phyloP scores from a whole-genome alignment of 768 basidiomycete species.

The Auricularia sp. region DNA sequence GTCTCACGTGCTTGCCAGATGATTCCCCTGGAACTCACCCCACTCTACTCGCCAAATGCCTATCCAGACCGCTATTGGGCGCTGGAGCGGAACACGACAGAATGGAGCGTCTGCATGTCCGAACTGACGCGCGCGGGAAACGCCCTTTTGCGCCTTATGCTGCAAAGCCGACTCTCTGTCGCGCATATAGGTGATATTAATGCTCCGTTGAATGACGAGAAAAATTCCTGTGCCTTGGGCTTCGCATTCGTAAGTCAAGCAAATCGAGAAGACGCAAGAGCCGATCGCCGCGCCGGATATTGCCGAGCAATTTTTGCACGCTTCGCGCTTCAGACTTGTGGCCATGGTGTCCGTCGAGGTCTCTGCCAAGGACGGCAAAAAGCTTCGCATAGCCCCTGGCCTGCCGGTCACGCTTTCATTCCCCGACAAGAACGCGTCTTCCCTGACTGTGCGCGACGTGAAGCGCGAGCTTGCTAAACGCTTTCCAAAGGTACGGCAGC shows the following conservation, averaged over 20 bases:
- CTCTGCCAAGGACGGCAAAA: conserved; percentile 30
- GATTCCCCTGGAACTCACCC: conserved; percentile 40
- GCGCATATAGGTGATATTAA: conserved; percentile 43
- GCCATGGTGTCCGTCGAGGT: conserved; percentile 48
- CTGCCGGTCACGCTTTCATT: conserved; percentile 44
- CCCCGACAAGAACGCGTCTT: conserved; percentile 29
- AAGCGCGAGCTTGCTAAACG: conserved; percentile 52
- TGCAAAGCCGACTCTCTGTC: conserved; percentile 35
- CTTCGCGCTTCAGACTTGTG: background rate
- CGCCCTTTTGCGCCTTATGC: conserved; percentile 38
- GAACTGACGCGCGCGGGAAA: conserved; percentile 45
- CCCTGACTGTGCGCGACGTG: conserved; percentile 55
- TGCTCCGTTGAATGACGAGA: no score
- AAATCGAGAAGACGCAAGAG: no score
- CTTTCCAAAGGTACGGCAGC: conserved; percentile 36
- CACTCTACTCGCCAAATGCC: conserved; percentile 36
- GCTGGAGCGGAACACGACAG: conserved; percentile 40
- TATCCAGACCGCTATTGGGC: conserved; percentile 45
- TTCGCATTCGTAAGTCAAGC: no score
- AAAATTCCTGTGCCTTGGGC: no score
- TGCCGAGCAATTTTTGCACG: no score
- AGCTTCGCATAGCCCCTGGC: conserved; percentile 35
- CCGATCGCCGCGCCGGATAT: no score
- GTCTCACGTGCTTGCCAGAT: conserved; percentile 29
- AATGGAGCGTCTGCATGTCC: conserved; percentile 46